Conservation (phyloP, 768 basidiomycete genomes). For the Suillus weaverae region DNA sequence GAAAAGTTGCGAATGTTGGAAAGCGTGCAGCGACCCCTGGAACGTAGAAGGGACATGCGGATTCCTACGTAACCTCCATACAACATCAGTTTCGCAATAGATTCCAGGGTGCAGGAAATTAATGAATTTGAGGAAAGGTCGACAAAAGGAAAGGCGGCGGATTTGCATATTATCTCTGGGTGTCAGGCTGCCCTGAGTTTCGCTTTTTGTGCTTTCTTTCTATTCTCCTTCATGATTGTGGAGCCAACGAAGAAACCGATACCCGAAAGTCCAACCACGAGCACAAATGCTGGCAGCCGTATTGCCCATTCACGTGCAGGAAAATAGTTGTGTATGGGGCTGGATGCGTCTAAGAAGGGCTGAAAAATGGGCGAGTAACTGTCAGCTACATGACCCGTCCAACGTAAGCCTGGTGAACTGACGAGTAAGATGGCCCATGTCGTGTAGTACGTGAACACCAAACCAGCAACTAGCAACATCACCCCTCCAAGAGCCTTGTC, state of each 20-base stretch:
- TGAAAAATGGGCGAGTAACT: slow-evolving; percentile 22
- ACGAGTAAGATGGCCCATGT: slow-evolving; percentile 89
- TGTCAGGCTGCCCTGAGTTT: slow-evolving; percentile 57
- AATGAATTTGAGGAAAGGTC: background rate
- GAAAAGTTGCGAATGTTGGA: slow-evolving; percentile 66
- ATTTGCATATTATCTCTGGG: background rate
- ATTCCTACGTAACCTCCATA: slow-evolving; percentile 11
- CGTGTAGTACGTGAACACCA: slow-evolving; percentile 88
- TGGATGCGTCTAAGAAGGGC: slow-evolving; percentile 82
- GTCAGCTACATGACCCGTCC: background rate
- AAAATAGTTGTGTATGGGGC: slow-evolving; percentile 75
- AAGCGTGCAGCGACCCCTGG: slow-evolving; percentile 30
- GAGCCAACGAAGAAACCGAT: slow-evolving; percentile 80
- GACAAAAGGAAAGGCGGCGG: background rate
- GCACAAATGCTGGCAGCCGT: slow-evolving; percentile 78
- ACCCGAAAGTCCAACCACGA: slow-evolving; percentile 76
- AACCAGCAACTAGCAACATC: slow-evolving; percentile 77
- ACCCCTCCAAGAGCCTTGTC: slow-evolving; percentile 79
- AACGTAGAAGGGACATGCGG: slow-evolving; percentile 19
- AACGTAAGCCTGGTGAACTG: slow-evolving; percentile 26
- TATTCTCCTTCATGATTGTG: slow-evolving; percentile 74
- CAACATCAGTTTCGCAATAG: background rate
- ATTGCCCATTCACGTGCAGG: slow-evolving; percentile 93
- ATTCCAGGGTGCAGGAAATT: background rate
- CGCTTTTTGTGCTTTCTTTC: slow-evolving; percentile 65